Evolutionary conservation across 306 rosid species (phyloP).

Genomic region (Crotalaria pallida): DNA sequence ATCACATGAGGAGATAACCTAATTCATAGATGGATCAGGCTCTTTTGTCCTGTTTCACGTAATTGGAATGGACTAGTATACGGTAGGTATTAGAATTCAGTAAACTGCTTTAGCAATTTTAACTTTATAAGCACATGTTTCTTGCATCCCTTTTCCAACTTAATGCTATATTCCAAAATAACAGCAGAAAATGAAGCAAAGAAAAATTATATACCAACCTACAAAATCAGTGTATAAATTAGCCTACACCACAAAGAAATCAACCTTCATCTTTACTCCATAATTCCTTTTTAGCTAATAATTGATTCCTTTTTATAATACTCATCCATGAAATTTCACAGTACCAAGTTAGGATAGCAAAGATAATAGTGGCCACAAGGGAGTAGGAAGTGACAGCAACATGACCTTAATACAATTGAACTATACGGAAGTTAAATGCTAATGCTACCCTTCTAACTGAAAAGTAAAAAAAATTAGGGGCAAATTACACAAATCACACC

Average conservation of each 20-base stretch:
- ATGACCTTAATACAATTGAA: neutral
- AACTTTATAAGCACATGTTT: neutral
- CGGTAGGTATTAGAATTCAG: neutral
- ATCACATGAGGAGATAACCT: neutral
- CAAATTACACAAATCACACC: too few relatives aligned
- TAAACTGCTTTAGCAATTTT: neutral
- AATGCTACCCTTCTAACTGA: neutral
- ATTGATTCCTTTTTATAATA: neutral
- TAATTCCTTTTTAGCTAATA: neutral
- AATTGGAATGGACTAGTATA: neutral
- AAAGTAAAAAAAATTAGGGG: neutral
- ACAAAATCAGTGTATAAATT: too few relatives aligned
- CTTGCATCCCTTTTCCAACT: neutral
- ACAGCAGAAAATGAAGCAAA: neutral
- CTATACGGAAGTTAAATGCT: neutral
- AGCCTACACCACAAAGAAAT: too few relatives aligned
- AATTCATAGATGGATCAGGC: neutral
- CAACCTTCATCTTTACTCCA: neutral
- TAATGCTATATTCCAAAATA: neutral
- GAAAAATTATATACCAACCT: too few relatives aligned
- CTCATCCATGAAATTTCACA: neutral
- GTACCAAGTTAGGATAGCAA: neutral
- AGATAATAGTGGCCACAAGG: neutral
- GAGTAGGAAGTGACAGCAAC: neutral
- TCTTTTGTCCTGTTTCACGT: neutral